Evolutionary conservation across 257 asterid genomes (phyloP).

Genomic region (Nicotiana benthamiana): DNA sequence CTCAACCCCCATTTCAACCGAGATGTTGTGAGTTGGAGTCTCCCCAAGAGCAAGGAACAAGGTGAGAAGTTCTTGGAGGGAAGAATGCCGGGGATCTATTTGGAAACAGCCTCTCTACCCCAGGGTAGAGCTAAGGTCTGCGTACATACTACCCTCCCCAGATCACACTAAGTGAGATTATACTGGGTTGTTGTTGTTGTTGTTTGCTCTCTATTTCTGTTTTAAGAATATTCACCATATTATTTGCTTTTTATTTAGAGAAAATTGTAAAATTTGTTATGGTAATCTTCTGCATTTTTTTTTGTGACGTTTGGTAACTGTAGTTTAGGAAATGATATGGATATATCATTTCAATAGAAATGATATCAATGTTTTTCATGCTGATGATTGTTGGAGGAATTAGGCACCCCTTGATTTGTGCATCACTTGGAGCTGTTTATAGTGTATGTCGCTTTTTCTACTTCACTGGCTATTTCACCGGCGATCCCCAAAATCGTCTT

Average conservation of each 20-base stretch:
- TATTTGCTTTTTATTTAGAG: background rate
- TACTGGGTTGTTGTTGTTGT: no score
- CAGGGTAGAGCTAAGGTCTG: no score
- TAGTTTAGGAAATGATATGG: background rate
- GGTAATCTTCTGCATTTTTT: no score
- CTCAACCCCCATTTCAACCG: no score
- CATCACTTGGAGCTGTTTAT: constrained; percentile 50
- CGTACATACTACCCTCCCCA: no score
- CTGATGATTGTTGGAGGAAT: constrained; percentile 70
- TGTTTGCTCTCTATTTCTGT: constrained; percentile 20
- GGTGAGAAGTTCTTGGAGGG: no score
- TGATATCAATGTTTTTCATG: constrained; percentile 60
- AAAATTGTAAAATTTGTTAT: background rate
- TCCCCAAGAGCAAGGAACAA: no score
- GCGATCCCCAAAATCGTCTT: constrained; percentile 59
- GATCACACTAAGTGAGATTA: no score
- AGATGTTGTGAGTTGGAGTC: no score
- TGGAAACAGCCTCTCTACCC: no score
- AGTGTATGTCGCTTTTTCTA: constrained; percentile 52
- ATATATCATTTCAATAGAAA: constrained; percentile 57
- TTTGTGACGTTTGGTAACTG: background rate
- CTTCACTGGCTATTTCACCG: constrained; percentile 79
- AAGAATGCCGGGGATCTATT: no score
- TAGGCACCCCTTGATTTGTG: constrained; percentile 53
- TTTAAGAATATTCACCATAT: no score